Base-by-base conservation (phyloP, 1,284 basidiomycete genomes). In the Megacollybia platyphylla region DNA sequence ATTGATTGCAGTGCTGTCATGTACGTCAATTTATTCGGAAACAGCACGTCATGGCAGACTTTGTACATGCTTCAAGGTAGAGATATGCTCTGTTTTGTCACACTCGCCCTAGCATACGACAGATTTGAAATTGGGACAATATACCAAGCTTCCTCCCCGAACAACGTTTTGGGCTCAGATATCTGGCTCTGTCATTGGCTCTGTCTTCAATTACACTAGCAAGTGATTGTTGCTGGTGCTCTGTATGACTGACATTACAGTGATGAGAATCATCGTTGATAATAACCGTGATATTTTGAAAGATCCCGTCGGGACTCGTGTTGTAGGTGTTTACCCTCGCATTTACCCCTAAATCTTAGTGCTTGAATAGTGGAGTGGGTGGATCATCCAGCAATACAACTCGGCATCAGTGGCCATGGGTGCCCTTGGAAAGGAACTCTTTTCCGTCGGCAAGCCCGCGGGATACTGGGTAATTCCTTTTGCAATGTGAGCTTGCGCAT, bases 351-450 rank as follows among this genome's bases (percentile, higher is more conserved):
- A 39, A 29, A n/a, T 43, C 20, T 36, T 8, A 11, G 9, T 37
- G 29, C 39, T 44, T 31, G 29, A n/a, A 11, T 11, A 54, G 55
- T 73, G 71, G 71, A 68, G 64, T 44, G 71, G 72, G 18, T 72
- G 70, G 69, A 62, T 68, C 45, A 61, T 72, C 41, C 68, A 73
- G 49, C 56, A 61, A 34, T 67, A 68, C 52, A 76, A 75, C 55
- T 72, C 71, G n/a, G 64, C 67, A 8, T 71, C 72, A 3, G 61
- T 76, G 27, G 69, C 71, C 0, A 70, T 73, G 68, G 73, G 72
- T 36, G 71, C 72, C 6, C 57, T 75, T 4, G 69, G 68, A 30
- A 67, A 65, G 44, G 68, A 73, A 46, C 62, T 74, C 41, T 68
- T 62, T 49, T 51, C 59, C 2, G 51, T 58, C 26, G 64, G 66